Conservation (phyloP, 805 yeast species). For the Wickerhamiella galacta region DNA sequence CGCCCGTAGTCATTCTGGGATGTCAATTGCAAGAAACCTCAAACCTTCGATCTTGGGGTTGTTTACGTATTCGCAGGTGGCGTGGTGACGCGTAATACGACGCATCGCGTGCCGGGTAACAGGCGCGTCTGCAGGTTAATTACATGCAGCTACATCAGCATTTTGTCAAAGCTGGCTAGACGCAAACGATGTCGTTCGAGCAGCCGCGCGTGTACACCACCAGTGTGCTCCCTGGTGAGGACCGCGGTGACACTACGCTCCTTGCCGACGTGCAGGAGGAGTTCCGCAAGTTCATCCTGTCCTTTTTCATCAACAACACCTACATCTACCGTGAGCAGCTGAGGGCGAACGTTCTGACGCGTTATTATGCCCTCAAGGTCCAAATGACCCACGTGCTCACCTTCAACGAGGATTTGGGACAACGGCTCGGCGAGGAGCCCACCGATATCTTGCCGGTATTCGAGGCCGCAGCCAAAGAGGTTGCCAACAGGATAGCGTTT, state of each 20-base stretch:
- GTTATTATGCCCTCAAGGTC: slow-evolving; percentile 55
- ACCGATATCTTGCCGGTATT: slow-evolving; percentile 73
- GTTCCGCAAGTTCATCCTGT: slow-evolving; percentile 66
- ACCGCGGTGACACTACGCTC: slow-evolving; percentile 30
- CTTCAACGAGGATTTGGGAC: slow-evolving; percentile 78
- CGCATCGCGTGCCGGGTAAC: neutral
- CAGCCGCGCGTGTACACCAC: slow-evolving; percentile 32
- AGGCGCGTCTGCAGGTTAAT: slow-evolving; percentile 2
- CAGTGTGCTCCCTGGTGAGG: slow-evolving; percentile 74
- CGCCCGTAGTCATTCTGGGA: neutral
- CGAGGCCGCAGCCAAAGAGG: slow-evolving; percentile 41
- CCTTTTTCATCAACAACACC: slow-evolving; percentile 67
- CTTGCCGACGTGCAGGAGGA: slow-evolving; percentile 20
- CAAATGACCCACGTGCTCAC: slow-evolving; percentile 72
- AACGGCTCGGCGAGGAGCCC: slow-evolving; percentile 72
- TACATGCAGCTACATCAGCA: neutral
- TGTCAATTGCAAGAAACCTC: too few species aligned
- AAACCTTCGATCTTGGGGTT: too few species aligned
- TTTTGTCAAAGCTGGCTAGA: too few species aligned
- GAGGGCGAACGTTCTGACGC: slow-evolving; percentile 68
- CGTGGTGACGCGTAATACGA: neutral
- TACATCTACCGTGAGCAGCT: slow-evolving; percentile 78
- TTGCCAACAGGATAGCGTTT: slow-evolving; percentile 49
- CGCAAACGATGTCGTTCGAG: slow-evolving; percentile 26
- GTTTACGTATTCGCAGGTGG: too few species aligned